Conservation (phyloP, 2,329 filamentous ascomycete species). For the Fusarium papillatum region DNA sequence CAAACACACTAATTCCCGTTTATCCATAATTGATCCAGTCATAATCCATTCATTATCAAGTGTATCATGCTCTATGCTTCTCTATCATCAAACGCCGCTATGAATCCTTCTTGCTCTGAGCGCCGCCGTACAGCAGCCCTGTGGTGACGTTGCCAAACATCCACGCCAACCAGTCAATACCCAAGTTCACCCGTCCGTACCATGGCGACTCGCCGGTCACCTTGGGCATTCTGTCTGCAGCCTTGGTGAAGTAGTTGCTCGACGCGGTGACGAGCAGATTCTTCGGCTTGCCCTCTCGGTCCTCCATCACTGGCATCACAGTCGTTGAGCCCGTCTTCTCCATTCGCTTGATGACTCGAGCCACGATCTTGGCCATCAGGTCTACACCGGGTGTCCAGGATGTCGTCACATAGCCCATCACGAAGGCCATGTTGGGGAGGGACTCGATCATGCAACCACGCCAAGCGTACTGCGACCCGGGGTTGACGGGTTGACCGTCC, state of each 20-base stretch:
- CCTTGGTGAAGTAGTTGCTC: slow-evolving; percentile 53
- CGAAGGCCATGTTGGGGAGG: slow-evolving; percentile 72
- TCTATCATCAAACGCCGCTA: background rate
- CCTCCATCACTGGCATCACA: slow-evolving; percentile 59
- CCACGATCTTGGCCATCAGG: slow-evolving; percentile 59
- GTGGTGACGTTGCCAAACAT: slow-evolving; percentile 48
- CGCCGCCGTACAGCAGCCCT: slow-evolving; percentile 47
- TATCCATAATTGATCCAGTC: background rate
- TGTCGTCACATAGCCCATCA: slow-evolving; percentile 75
- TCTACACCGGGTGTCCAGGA: slow-evolving; percentile 79
- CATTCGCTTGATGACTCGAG: slow-evolving; percentile 67
- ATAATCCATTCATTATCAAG: background rate
- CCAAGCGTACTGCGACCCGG: slow-evolving; percentile 70
- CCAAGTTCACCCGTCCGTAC: slow-evolving; percentile 51
- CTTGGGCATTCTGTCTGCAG: slow-evolving; percentile 52
- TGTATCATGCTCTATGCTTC: background rate
- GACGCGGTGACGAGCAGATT: slow-evolving; percentile 44
- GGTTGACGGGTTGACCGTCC: slow-evolving; percentile 64
- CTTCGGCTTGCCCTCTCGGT: slow-evolving; percentile 39
- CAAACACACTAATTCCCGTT: background rate
- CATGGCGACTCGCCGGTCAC: slow-evolving; percentile 50
- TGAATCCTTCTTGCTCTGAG: slow-evolving; percentile 41
- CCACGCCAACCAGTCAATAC: slow-evolving; percentile 47
- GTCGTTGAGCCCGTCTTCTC: slow-evolving; percentile 57
- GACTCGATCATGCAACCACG: slow-evolving; percentile 75